phyloP scores from a whole-genome alignment of 352 stramenopile species.

The Phytophthora boehmeriae region DNA sequence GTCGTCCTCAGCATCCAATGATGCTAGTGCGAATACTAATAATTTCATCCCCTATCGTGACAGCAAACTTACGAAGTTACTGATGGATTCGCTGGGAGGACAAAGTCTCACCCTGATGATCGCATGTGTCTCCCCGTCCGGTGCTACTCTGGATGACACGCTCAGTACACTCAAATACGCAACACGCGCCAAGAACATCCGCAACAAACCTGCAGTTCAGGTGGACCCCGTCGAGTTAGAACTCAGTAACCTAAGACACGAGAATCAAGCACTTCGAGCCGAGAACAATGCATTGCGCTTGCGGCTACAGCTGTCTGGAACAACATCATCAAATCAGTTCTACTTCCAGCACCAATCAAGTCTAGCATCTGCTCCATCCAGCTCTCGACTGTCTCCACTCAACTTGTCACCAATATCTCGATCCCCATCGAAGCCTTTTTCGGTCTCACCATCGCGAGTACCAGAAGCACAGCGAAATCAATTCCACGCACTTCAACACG shows the following conservation, averaged over 20 bases:
- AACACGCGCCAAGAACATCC: constrained; percentile 84
- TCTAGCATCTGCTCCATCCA: constrained; percentile 32
- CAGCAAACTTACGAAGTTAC: constrained; percentile 86
- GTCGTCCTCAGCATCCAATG: constrained; percentile 27
- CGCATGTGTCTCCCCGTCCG: constrained; percentile 77
- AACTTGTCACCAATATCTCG: constrained; percentile 11
- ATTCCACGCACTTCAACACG: constrained; percentile 58
- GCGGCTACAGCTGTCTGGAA: constrained; percentile 39
- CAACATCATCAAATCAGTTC: constrained; percentile 2
- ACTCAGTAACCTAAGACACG: constrained; percentile 62
- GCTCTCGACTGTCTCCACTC: constrained; percentile 31
- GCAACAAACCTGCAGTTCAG: constrained; percentile 79
- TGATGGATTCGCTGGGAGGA: constrained; percentile 86
- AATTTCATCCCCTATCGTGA: constrained; percentile 84
- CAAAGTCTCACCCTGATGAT: constrained; percentile 88
- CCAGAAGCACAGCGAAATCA: constrained; percentile 44
- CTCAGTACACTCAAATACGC: constrained; percentile 89
- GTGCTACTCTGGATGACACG: constrained; percentile 65
- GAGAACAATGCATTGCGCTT: constrained; percentile 71
- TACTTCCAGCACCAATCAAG: constrained; percentile 20
- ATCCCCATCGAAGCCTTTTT: neutral
- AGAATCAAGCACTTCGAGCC: constrained; percentile 60
- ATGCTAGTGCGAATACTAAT: neutral
- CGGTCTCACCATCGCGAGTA: constrained; percentile 14
- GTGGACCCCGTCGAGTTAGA: constrained; percentile 68